Conservation (phyloP, 306 rosid genomes). For the Purshia tridentata region DNA sequence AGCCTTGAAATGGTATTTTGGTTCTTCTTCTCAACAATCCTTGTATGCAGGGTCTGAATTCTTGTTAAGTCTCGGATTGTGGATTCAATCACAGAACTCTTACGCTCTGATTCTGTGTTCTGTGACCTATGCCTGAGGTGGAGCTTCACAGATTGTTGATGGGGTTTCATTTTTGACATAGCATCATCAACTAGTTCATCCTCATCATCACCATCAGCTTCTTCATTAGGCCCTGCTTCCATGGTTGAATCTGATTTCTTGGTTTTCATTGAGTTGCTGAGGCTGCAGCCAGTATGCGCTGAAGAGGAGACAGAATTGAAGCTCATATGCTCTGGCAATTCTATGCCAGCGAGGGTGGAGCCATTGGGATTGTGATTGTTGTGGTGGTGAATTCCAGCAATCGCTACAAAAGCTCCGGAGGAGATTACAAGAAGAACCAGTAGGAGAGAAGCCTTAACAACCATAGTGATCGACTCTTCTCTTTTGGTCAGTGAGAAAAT, state of each 20-base stretch:
- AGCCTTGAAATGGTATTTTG: conserved; percentile 71
- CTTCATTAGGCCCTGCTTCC: neutral
- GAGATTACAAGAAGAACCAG: conserved; percentile 38
- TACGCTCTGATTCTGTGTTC: conserved; percentile 37
- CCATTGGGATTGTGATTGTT: conserved; percentile 42
- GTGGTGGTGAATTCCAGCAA: conserved; percentile 37
- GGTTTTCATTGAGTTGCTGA: conserved; percentile 33
- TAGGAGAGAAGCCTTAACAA: conserved; percentile 28
- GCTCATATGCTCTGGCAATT: conserved; percentile 64
- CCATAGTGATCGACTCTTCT: conserved; percentile 38
- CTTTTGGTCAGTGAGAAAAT: conserved; percentile 38
- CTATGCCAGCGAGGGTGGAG: conserved; percentile 66
- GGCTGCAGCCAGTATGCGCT: conserved; percentile 48
- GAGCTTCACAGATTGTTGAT: conserved; percentile 58
- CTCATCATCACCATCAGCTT: conserved; percentile 25
- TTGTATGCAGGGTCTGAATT: conserved; percentile 74
- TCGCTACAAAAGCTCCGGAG: conserved; percentile 28
- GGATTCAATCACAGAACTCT: conserved; percentile 47
- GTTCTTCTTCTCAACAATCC: conserved; percentile 75
- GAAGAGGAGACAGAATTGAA: conserved; percentile 59
- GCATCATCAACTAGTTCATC: conserved; percentile 17
- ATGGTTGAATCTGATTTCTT: conserved; percentile 30
- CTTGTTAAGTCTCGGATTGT: conserved; percentile 61
- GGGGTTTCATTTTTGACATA: conserved; percentile 7
- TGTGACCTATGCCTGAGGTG: conserved; percentile 51